Conservation (phyloP, 345 rosid species). For the Turnera subulata region DNA sequence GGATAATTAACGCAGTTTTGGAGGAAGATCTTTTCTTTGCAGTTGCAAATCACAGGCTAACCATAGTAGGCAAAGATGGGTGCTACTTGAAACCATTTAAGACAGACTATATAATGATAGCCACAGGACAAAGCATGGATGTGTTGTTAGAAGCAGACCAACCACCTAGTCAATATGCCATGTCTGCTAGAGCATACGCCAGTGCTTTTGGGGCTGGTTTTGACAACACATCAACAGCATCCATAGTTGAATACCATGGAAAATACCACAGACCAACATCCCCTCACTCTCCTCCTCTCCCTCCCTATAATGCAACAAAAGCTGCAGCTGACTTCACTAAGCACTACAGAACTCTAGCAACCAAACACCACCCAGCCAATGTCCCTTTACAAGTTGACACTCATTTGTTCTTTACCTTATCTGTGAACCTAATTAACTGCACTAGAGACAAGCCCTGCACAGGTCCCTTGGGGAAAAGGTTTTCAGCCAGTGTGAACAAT, state of each 20-base stretch:
- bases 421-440: slow-evolving; percentile 4
- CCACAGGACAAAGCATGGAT: slow-evolving; percentile 25
- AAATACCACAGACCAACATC: background rate
- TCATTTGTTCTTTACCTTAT: background rate
- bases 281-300: background rate
- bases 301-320: background rate
- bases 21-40: slow-evolving; percentile 18
- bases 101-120: slow-evolving; percentile 9
- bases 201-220: slow-evolving; percentile 7
- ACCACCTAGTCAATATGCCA: slow-evolving; percentile 10
- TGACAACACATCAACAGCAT: slow-evolving; percentile 23
- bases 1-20: slow-evolving; percentile 21
- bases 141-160: slow-evolving; percentile 23
- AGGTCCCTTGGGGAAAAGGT: background rate
- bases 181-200: slow-evolving; percentile 16
- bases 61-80: slow-evolving; percentile 22
- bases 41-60: slow-evolving; percentile 19
- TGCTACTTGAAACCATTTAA: slow-evolving; percentile 20
- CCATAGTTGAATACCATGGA: slow-evolving; percentile 10
- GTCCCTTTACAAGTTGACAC: slow-evolving; percentile 7
- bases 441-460: background rate
- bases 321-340: slow-evolving; percentile 3
- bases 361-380: background rate
- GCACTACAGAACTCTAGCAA: background rate
- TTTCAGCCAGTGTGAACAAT: slow-evolving; percentile 3